Conservation (phyloP, 169 alveolate genomes). For the Theileria parva region DNA sequence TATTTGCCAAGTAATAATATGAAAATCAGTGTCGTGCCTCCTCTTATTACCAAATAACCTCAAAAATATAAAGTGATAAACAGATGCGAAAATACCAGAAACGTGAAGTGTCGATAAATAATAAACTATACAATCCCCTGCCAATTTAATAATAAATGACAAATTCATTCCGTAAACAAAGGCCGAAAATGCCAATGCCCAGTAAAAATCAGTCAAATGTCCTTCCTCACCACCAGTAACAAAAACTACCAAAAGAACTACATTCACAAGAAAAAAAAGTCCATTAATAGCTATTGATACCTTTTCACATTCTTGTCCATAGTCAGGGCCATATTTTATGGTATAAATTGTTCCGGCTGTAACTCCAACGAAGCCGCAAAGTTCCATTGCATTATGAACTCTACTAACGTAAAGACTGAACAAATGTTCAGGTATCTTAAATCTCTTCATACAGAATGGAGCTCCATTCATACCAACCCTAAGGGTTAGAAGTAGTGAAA, state of each 20-base stretch:
- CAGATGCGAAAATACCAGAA: slow-evolving; percentile 5
- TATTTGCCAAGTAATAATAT: neutral
- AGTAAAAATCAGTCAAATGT: neutral
- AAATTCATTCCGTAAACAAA: slow-evolving; percentile 15
- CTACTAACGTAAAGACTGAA: slow-evolving; percentile 8
- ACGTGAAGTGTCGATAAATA: neutral
- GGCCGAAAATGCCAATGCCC: slow-evolving; percentile 8
- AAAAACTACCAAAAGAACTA: neutral
- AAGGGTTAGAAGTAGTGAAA: neutral
- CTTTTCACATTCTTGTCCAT: neutral
- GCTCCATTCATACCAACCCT: slow-evolving; percentile 23
- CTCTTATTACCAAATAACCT: neutral
- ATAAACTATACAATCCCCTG: neutral
- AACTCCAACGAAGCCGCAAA: neutral
- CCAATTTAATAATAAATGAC: neutral
- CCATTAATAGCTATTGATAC: slow-evolving; percentile 1
- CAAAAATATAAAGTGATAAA: slow-evolving; percentile 11
- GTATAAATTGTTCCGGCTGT: neutral
- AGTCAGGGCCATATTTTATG: neutral
- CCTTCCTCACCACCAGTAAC: slow-evolving; percentile 25
- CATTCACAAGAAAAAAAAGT: neutral
- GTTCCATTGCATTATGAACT: slow-evolving; percentile 15
- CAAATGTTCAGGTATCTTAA: slow-evolving; percentile 9
- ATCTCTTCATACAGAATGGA: neutral
- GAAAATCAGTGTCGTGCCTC: neutral